Conservation (phyloP, 176 grass and related monocot genomes). For the Carex littledalei region DNA sequence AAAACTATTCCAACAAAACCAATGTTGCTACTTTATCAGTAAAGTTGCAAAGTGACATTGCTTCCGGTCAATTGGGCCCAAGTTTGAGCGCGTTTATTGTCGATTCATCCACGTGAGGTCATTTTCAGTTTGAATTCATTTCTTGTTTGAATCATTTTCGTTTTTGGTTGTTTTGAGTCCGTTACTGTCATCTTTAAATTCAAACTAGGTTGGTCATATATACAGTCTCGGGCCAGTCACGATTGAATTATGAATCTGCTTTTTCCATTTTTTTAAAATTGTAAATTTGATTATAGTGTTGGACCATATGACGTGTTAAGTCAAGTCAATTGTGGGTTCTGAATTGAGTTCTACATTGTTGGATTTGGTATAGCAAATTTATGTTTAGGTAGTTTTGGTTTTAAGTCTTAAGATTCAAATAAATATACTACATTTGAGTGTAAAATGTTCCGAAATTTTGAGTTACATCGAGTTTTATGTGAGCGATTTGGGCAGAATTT, state of each 20-base stretch:
- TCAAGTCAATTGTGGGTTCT: background rate
- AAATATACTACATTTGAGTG: background rate
- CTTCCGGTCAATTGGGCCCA: background rate
- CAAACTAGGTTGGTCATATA: background rate
- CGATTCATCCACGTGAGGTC: background rate
- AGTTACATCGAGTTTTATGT: background rate
- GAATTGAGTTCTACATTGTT: background rate
- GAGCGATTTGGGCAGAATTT: background rate
- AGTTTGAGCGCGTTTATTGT: background rate
- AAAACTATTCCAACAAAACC: background rate
- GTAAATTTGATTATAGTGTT: no score
- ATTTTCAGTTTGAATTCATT: background rate
- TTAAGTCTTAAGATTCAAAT: background rate
- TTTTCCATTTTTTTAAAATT: no score
- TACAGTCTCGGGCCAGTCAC: background rate
- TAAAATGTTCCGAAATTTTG: background rate
- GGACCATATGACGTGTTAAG: no score
- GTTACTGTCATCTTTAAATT: background rate
- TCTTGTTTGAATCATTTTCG: background rate
- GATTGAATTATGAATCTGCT: background rate
- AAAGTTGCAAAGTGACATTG: background rate
- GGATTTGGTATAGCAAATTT: background rate
- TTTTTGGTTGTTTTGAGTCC: background rate
- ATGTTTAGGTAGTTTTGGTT: background rate
- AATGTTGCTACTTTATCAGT: background rate